phyloP scores from a whole-genome alignment of 495 filamentous ascomycete species.

The Penicillium cinerascens region DNA sequence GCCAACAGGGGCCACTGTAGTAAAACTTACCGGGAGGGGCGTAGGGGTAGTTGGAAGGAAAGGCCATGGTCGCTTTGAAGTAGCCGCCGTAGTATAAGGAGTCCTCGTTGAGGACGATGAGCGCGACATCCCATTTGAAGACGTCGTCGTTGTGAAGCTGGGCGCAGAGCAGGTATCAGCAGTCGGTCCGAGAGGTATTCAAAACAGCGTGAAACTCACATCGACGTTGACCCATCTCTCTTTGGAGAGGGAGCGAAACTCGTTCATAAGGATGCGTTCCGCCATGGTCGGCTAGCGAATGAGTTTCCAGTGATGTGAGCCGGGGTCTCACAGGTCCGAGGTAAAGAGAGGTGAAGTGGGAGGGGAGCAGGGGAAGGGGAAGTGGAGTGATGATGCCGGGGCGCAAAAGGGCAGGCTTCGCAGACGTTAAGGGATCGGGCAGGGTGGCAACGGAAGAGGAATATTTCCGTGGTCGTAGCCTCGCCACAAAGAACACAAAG shows the following conservation, averaged over 20 bases:
- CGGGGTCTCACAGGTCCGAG: not conserved
- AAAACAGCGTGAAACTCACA: conserved; percentile 42
- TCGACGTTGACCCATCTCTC: conserved; percentile 94
- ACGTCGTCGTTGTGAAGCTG: conserved; percentile 69
- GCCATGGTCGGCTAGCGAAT: conserved; percentile 44
- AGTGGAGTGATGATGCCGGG: conserved; percentile 5
- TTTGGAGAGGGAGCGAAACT: conserved; percentile 75
- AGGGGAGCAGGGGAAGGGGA: not conserved
- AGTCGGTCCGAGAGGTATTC: not conserved
- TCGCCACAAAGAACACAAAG: not conserved
- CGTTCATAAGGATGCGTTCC: conserved; percentile 82
- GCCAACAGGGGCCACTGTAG: not conserved
- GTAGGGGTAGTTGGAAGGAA: conserved; percentile 87
- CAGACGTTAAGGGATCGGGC: not conserved
- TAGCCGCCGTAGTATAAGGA: conserved; percentile 91
- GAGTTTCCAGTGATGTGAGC: not conserved
- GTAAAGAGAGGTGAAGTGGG: not conserved
- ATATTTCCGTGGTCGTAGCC: not conserved
- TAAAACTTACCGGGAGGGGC: conserved; percentile 62
- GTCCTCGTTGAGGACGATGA: conserved; percentile 89
- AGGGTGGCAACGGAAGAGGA: conserved; percentile 1
- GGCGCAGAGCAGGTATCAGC: not conserved
- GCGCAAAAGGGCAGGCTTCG: not conserved
- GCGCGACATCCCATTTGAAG: conserved; percentile 78
- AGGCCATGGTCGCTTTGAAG: conserved; percentile 84